A percentile compares a stretch with the other conserved stretches of the same genome.
These are phyloP conservation scores for Saccharomyces hybrid DNA, from an alignment of 1,139 yeast genomes.

Conservation along the genomic window DNA sequence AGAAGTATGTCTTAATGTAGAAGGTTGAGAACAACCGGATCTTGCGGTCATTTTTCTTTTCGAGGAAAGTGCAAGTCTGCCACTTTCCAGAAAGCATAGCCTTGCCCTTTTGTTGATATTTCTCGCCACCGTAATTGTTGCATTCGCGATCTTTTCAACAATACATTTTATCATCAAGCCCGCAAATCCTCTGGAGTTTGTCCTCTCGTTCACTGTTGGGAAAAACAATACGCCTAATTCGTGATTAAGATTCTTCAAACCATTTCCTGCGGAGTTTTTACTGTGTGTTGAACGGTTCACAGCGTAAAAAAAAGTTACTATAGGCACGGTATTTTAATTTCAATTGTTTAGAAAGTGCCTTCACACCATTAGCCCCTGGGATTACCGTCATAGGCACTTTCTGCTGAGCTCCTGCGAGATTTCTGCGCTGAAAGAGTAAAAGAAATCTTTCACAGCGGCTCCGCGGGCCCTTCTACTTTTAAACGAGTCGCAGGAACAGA, in stretches of 20 bases:
- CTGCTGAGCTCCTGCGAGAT: neutral
- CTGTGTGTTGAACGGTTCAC: neutral
- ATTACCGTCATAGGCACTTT: neutral
- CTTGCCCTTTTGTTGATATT: neutral
- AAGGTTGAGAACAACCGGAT: neutral
- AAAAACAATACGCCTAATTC: neutral
- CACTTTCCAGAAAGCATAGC: neutral
- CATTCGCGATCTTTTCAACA: neutral
- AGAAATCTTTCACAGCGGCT: neutral
- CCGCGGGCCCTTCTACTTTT: neutral
- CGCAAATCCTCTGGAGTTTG: neutral
- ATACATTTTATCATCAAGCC: neutral
- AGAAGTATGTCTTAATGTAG: neutral
- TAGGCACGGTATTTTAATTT: neutral
- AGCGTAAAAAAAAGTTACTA: neutral
- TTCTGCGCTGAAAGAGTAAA: neutral
- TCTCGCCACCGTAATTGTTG: neutral
- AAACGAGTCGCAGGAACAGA: constrained; percentile 1
- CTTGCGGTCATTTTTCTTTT: neutral
- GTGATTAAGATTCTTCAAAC: neutral
- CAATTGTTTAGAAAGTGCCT: neutral
- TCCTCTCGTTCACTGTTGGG: neutral
- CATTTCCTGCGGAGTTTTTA: neutral
- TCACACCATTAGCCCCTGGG: neutral
- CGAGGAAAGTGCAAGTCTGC: neutral